These are phyloP conservation scores for Mallotus japonicus DNA, from an alignment of 441 rosid species.

Conservation along the genomic window DNA sequence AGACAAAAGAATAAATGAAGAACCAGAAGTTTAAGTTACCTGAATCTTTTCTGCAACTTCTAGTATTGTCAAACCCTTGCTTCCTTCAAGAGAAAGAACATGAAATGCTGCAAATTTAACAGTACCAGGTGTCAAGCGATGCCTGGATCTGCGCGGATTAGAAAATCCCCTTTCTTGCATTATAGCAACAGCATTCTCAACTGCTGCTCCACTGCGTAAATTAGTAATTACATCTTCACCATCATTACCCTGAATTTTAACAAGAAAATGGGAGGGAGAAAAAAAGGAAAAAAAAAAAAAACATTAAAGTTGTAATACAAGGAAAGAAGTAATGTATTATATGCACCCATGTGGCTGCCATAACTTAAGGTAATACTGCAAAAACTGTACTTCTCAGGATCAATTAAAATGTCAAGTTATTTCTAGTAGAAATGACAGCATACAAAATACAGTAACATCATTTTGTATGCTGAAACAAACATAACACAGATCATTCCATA, in stretches of 20 bases:
- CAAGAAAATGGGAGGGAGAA: not conserved
- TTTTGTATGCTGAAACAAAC: not conserved
- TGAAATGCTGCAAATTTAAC: constrained; percentile 93
- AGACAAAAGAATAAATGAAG: not conserved
- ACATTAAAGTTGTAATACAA: not conserved
- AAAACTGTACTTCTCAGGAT: not conserved
- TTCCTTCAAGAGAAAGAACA: constrained; percentile 72
- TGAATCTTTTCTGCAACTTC: constrained; percentile 89
- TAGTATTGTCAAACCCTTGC: constrained; percentile 65
- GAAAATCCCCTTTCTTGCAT: constrained; percentile 86
- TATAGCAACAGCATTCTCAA: constrained; percentile 72
- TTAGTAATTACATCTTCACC: constrained; percentile 64
- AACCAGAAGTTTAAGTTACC: constrained; percentile 37
- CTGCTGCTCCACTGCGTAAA: constrained; percentile 77
- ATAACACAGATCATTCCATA: not conserved
- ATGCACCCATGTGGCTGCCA: not conserved
- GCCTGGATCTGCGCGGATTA: constrained; percentile 72
- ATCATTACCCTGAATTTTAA: constrained; percentile 50
- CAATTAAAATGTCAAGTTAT: not conserved
- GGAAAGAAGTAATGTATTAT: not conserved
- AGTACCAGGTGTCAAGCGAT: constrained; percentile 91
- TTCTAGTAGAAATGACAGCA: not conserved
- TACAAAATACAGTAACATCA: not conserved
- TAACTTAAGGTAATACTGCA: not conserved
- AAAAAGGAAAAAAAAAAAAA: not conserved